Base-by-base conservation (phyloP, 441 rosid genomes). In the Daphne laureola region DNA sequence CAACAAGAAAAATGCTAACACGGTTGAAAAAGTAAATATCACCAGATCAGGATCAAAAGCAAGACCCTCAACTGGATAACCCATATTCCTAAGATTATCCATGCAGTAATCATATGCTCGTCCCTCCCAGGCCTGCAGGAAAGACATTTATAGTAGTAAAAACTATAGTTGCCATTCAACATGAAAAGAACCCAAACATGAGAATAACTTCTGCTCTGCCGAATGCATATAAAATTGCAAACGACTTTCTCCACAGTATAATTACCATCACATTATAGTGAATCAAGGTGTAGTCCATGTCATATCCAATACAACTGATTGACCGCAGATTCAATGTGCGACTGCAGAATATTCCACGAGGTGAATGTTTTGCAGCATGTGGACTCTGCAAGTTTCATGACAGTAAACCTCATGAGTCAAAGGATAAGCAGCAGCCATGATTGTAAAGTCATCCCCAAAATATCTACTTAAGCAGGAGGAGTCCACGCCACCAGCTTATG, bases 241-340 rank as follows among this genome's bases (percentile, higher is more conserved):
- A 21, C 23, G 45, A 47, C 11, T 45, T 21, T 46, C 27, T 26
- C 45, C 46, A 58, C 41, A 17, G 17, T 31, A 45, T 56, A 54
- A 54, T 63, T 69, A 87, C 98, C 96, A 49, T 77, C 70, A 89
- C 97, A 71, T 87, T 93, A 72, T 89, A 93, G 58, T 93, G 98
- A 54, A 93, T 76, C 86, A 93, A 72, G 66, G 98, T 93, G 73
- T 93, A 93, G 75, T 93, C 98, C 98, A 89, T 87, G 74, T 93
- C 98, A 61, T 93, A 93, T 63, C 98, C 98, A 66, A 89, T 93
- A 23, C 79, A 96, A 78, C 96, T 84, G 48, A 93, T 89, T 46
- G 98, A 93, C 54, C 97, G 86, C 23, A 93, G 86, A 74, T 89
- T 89, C 78, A 93, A 63, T 18, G 96, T 87, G 53, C 97, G 88